Evolutionary conservation across 2,329 filamentous ascomycete species (phyloP).

Genomic region (Cladosporium sp.): DNA sequence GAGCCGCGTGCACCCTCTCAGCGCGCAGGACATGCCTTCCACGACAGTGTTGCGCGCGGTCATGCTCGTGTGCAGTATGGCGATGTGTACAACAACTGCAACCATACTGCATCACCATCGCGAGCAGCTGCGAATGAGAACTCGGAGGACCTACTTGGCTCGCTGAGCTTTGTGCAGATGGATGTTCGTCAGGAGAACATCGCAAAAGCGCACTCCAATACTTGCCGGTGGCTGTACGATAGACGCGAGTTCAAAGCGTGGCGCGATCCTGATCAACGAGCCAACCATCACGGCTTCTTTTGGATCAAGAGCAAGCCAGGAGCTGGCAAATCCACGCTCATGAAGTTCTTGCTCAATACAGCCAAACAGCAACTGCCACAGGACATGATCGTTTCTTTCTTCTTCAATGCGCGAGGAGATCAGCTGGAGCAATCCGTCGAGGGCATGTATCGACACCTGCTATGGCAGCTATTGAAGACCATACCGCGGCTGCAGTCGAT

Average conservation of each 20-base stretch:
- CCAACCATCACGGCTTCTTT: constrained; percentile 26
- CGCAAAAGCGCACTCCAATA: constrained; percentile 33
- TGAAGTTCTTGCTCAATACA: constrained; percentile 24
- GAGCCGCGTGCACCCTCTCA: too few relatives aligned
- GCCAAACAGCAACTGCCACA: background rate
- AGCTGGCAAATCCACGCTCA: constrained; percentile 37
- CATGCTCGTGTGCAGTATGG: background rate
- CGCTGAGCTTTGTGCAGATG: constrained; percentile 30
- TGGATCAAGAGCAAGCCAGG: constrained; percentile 40
- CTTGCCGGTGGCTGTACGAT: constrained; percentile 40
- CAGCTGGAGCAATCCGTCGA: constrained; percentile 41
- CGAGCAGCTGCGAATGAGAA: too few relatives aligned
- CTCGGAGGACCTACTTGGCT: background rate
- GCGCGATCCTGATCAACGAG: constrained; percentile 26
- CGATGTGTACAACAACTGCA: constrained; percentile 14
- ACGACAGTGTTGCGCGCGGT: too few relatives aligned
- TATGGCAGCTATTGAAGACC: constrained; percentile 43
- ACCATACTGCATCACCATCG: too few relatives aligned
- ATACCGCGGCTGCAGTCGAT: background rate
- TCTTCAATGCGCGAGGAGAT: constrained; percentile 46
- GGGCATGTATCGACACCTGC: constrained; percentile 49
- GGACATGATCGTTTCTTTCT: constrained; percentile 38
- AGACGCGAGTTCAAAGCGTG: constrained; percentile 34
- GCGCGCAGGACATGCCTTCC: too few relatives aligned
- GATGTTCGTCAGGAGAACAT: constrained; percentile 27